These are phyloP conservation scores for Starmerella powellii DNA, from an alignment of 805 yeast genomes.

Conservation along the genomic window DNA sequence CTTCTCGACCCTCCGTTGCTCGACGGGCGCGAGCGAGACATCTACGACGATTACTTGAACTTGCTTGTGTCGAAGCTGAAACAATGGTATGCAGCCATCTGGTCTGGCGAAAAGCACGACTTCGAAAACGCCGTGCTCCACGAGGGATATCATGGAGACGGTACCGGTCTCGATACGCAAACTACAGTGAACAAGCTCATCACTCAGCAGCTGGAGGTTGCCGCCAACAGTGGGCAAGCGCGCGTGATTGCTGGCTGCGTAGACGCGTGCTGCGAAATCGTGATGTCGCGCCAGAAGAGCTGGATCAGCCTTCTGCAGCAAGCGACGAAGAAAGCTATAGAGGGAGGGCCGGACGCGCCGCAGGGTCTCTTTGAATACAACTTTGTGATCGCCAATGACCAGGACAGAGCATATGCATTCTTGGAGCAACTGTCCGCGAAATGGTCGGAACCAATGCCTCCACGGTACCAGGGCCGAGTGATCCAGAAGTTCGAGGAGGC, in stretches of 20 bases:
- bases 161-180: slow-evolving; percentile 61
- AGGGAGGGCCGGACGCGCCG: slow-evolving; percentile 35
- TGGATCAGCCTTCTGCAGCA: slow-evolving; percentile 46
- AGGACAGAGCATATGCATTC: slow-evolving; percentile 56
- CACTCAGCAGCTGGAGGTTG: slow-evolving; percentile 80
- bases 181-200: slow-evolving; percentile 70
- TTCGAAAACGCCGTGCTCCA: slow-evolving; percentile 57
- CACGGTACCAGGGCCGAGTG: slow-evolving; percentile 49
- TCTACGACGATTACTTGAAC: slow-evolving; percentile 66
- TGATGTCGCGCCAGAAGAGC: slow-evolving; percentile 47
- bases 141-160: slow-evolving; percentile 61
- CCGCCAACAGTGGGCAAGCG: slow-evolving; percentile 74
- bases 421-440: slow-evolving; percentile 58
- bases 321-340: slow-evolving; percentile 29
- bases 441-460: slow-evolving; percentile 53
- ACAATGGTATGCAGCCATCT: slow-evolving; percentile 71
- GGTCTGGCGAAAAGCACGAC: slow-evolving; percentile 50
- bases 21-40: slow-evolving; percentile 56
- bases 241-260: slow-evolving; percentile 68
- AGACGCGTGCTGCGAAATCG: slow-evolving; percentile 50
- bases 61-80: slow-evolving; percentile 61
- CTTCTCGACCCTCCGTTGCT: slow-evolving; percentile 46
- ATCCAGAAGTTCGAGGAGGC: slow-evolving; percentile 46
- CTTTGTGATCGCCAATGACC: slow-evolving; percentile 76
- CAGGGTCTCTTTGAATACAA: slow-evolving; percentile 72